These are phyloP conservation scores for Aspergillus sp. DNA, from an alignment of 2,329 filamentous ascomycete species.

Conservation along the genomic window DNA sequence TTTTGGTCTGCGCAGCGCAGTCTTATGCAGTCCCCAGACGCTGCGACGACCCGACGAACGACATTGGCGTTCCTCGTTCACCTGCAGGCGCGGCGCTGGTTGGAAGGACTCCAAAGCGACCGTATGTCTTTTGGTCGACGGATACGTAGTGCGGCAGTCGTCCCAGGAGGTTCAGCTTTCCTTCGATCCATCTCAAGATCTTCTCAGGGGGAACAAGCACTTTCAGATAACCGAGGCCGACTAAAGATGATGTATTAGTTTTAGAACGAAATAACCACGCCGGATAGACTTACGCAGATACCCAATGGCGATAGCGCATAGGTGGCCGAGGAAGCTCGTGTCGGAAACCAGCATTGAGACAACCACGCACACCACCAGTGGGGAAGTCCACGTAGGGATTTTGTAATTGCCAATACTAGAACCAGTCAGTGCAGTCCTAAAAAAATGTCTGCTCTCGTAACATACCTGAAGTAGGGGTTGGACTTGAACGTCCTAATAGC, in stretches of 20 bases:
- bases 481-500: constrained; percentile 79
- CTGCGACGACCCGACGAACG: constrained; percentile 63
- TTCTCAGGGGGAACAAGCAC: constrained; percentile 88
- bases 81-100: constrained; percentile 40
- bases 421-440: constrained; percentile 16
- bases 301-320: constrained; percentile 79
- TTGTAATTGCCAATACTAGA: constrained; percentile 58
- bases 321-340: constrained; percentile 81
- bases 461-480: constrained; percentile 71
- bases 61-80: constrained; percentile 49
- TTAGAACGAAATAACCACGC: background rate
- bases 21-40: constrained; percentile 64
- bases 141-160: constrained; percentile 89
- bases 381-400: constrained; percentile 91
- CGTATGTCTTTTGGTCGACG: constrained; percentile 93
- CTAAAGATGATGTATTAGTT: constrained; percentile 43
- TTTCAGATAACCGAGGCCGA: constrained; percentile 83
- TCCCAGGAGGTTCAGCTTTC: constrained; percentile 79
- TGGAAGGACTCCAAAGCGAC: constrained; percentile 85
- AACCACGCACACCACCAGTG: constrained; percentile 73
- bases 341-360: constrained; percentile 75
- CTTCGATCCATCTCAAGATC: constrained; percentile 82
- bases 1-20: background rate
- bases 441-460: background rate
- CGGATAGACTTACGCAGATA: constrained; percentile 69